phyloP scores from a whole-genome alignment of 805 yeast species.

The Monosporozyma yasuniensis region DNA sequence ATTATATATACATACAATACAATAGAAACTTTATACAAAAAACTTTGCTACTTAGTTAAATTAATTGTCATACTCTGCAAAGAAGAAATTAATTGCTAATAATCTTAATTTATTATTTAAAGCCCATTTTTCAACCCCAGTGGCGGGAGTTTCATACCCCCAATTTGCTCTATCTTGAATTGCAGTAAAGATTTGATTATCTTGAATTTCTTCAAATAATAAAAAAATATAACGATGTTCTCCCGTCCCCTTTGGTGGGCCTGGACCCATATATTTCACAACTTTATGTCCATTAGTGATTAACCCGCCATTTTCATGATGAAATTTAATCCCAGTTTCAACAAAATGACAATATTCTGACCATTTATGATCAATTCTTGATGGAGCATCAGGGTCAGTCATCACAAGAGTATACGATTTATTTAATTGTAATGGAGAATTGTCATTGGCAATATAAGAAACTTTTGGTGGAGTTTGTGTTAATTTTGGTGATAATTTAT shows the following conservation, averaged over 20 bases:
- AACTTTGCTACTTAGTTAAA: too few species aligned
- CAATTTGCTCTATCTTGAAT: conserved; percentile 37
- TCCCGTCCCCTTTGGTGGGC: conserved; percentile 82
- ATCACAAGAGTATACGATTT: conserved; percentile 56
- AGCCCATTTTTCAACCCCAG: conserved; percentile 73
- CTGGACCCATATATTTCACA: conserved; percentile 69
- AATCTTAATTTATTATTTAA: conserved; percentile 51
- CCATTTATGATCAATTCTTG: conserved; percentile 75
- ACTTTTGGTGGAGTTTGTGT: conserved; percentile 61
- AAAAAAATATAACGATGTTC: conserved; percentile 79
- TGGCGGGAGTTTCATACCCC: conserved; percentile 80
- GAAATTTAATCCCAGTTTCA: conserved; percentile 35
- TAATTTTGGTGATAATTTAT: conserved; percentile 50
- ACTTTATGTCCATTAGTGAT: conserved; percentile 34
- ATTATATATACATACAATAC: not conserved
- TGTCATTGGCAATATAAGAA: conserved; percentile 46
- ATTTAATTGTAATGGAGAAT: conserved; percentile 27
- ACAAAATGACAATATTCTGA: conserved; percentile 80
- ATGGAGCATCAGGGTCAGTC: conserved; percentile 94
- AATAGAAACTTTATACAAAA: not conserved
- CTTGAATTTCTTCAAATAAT: conserved; percentile 53
- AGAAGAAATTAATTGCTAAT: conserved; percentile 73
- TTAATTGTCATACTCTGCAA: conserved; percentile 49
- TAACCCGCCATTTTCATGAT: conserved; percentile 6
- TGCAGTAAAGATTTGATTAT: conserved; percentile 14